Conservation (phyloP, 2,329 filamentous ascomycete genomes). For the Alternaria rosae region DNA sequence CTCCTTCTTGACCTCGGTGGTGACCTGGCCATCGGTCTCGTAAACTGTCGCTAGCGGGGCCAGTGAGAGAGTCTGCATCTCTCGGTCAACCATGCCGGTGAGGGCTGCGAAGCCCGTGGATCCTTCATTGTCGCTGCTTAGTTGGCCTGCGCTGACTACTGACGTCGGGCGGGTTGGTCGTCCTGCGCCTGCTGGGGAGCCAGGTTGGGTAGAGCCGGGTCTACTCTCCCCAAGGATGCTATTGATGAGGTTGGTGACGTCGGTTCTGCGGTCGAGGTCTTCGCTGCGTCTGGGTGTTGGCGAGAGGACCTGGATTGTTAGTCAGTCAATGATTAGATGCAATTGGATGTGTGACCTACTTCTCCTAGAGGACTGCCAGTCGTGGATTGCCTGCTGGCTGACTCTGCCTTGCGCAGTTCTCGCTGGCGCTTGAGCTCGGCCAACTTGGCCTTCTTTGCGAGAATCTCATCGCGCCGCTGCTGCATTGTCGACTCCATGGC, state of each 20-base stretch:
- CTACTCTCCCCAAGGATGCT: conserved; percentile 81
- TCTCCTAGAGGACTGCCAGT: conserved; percentile 70
- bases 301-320: conserved; percentile 65
- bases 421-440: conserved; percentile 94
- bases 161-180: conserved; percentile 81
- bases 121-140: conserved; percentile 72
- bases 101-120: conserved; percentile 32
- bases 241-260: conserved; percentile 85
- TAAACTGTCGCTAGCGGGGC: conserved; percentile 78
- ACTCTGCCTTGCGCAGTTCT: conserved; percentile 80
- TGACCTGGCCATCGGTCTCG: conserved; percentile 78
- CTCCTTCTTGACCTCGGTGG: conserved; percentile 70
- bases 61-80: conserved; percentile 76
- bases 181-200: conserved; percentile 52
- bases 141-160: conserved; percentile 79
- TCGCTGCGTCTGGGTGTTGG: conserved; percentile 72
- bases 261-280: conserved; percentile 68
- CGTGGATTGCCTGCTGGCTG: conserved; percentile 69
- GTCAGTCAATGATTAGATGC: conserved; percentile 14
- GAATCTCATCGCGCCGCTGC: conserved; percentile 91
- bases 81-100: conserved; percentile 44
- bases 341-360: conserved; percentile 57
- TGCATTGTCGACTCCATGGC: conserved; percentile 66
- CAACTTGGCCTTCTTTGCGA: conserved; percentile 96
- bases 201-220: conserved; percentile 70